These are phyloP conservation scores for Hydnomerulius pinastri DNA, from an alignment of 768 basidiomycete species.

Conservation along the genomic window DNA sequence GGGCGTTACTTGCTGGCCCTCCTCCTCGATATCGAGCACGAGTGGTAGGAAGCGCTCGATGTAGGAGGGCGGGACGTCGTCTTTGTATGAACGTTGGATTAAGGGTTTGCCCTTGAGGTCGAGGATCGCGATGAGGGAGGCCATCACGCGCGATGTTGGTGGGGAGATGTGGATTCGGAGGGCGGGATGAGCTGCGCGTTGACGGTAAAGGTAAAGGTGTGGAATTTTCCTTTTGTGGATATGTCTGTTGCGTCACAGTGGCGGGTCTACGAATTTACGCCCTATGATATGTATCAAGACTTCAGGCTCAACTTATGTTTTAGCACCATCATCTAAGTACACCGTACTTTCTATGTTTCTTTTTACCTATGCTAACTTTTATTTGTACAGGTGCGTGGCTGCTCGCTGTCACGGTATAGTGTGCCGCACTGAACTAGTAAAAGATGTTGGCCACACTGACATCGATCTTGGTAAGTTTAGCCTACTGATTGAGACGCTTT, in stretches of 20 bases:
- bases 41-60: slow-evolving; percentile 94
- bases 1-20: slow-evolving; percentile 92
- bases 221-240: slow-evolving; percentile 15
- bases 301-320: no score
- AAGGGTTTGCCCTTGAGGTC: slow-evolving; percentile 98
- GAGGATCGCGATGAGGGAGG: slow-evolving; percentile 85
- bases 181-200: background rate
- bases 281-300: no score
- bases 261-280: no score
- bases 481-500: no score
- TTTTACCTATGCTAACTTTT: no score
- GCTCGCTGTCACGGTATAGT: no score
- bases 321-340: no score
- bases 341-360: no score
- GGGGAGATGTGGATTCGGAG: background rate
- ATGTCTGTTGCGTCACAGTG: background rate
- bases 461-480: no score
- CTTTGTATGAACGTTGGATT: slow-evolving; percentile 94
- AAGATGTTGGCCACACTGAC: no score
- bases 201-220: background rate
- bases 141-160: slow-evolving; percentile 38
- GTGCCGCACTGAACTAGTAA: no score
- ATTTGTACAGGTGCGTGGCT: no score
- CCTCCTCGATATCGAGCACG: slow-evolving; percentile 94
- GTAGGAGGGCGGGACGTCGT: slow-evolving; percentile 87